Base-by-base conservation (phyloP, 306 rosid genomes). In the Prinsepia uniflora region DNA sequence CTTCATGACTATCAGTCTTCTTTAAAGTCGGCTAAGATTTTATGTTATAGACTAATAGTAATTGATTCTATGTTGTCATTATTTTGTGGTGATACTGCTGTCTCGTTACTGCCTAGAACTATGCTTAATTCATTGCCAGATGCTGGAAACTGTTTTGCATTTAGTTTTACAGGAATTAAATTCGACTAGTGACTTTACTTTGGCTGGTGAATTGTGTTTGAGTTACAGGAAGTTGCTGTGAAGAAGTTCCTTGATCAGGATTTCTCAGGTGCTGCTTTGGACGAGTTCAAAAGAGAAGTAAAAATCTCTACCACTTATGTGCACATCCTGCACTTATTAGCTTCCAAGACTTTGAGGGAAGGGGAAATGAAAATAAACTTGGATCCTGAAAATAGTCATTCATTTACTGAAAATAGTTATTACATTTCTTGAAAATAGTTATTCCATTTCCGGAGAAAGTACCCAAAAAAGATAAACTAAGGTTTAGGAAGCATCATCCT, bases 241-340 rank as follows among this genome's bases (percentile, higher is more conserved):
- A 95, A 95, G 86, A 95, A 95, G 82, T 95, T 95, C 81, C 82
- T 95, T 75, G 99, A 95, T 84, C 99, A 95, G 85, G 99, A 95
- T 77, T 95, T 95, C 78, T 91, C 97, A 50, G 99, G 99, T 39
- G 92, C 96, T 82, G 97, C 97, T 82, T 89, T 95, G 88, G 95
- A 92, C 19, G 99, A 95, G 86, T 95, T 95, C 87, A 95, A 85
- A 89, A 89, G 96, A 82, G 99, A 95, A 89, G 99, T 94, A n/a
- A n/a, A 89, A 93, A 47, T 40, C 6, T 76, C 66, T 72, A 44
- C 57, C 22, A 66, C 50, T 73, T 63, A 22, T 56, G n/a, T 34
- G 66, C 52, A 70, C 46, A 40, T 65, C 53, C 49, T 76, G 46
- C 65, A 64, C 69, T 60, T 64, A 47, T 73, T 73, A 24, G 67